Conservation (phyloP, 768 basidiomycete species). For the Phanerodontia chrysosporium region DNA sequence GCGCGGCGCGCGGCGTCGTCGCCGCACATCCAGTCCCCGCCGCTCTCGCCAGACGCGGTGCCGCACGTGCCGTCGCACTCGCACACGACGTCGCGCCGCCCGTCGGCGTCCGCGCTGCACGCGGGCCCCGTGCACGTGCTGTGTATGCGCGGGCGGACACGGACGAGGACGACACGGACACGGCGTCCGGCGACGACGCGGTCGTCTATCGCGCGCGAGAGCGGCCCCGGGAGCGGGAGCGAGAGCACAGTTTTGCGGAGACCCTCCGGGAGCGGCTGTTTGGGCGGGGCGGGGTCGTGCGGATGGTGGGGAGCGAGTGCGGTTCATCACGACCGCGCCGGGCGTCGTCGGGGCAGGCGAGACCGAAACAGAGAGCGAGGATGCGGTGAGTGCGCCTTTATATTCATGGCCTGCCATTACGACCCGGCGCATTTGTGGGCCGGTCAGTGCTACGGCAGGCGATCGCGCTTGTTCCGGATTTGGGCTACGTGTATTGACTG, state of each 20-base stretch:
- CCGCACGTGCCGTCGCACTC: conserved; percentile 1
- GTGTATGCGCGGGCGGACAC: conserved; percentile 2
- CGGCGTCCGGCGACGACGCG: conserved; percentile 10
- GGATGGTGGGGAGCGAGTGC: conserved; percentile 17
- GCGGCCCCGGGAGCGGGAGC: not conserved
- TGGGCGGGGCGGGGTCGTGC: conserved; percentile 20
- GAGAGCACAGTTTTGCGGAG: conserved; percentile 9
- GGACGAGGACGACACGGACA: conserved; percentile 7
- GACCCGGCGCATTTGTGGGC: not conserved
- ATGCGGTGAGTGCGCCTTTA: conserved; percentile 62
- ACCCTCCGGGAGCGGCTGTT: conserved; percentile 18
- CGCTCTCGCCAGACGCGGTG: not conserved
- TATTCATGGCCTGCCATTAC: not conserved
- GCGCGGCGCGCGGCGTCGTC: conserved; percentile 11
- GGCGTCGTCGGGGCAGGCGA: conserved; percentile 63
- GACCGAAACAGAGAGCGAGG: conserved; percentile 77
- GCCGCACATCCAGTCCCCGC: conserved; percentile 13
- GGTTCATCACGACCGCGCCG: conserved; percentile 57
- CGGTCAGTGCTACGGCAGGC: not conserved
- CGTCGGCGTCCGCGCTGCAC: conserved; percentile 4
- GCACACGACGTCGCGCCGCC: conserved; percentile 3
- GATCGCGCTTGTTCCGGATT: not conserved
- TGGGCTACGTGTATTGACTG: not conserved
- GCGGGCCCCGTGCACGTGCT: not conserved
- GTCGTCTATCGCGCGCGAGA: conserved; percentile 6